Evolutionary conservation across 345 rosid genomes (phyloP).

Genomic region (Trapa bicornis): DNA sequence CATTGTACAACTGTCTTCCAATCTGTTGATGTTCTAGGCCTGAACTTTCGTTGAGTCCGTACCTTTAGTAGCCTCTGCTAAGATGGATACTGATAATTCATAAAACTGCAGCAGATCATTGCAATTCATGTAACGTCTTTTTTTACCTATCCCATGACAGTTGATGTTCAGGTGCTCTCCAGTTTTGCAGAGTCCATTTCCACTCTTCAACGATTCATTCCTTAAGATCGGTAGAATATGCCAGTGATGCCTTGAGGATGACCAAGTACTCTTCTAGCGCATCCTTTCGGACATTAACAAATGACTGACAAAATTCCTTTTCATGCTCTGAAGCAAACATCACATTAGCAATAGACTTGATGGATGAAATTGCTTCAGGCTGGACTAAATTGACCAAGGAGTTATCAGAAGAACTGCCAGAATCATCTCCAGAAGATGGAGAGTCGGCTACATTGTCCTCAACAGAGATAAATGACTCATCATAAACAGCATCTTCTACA

Average conservation of each 20-base stretch:
- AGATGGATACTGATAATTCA: neutral
- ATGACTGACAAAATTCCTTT: conserved; percentile 40
- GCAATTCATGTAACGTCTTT: neutral
- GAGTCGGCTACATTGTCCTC: conserved; percentile 35
- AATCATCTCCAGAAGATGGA: conserved; percentile 15
- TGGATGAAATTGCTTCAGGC: conserved; percentile 36
- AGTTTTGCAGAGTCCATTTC: too few relatives aligned
- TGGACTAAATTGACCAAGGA: conserved; percentile 31
- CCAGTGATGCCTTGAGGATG: conserved; percentile 16
- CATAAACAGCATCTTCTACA: conserved; percentile 25
- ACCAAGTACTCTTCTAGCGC: conserved; percentile 46
- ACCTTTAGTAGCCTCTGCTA: neutral
- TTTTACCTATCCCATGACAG: too few relatives aligned
- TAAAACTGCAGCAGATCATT: neutral
- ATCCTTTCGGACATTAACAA: conserved; percentile 31
- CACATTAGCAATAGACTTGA: conserved; percentile 49
- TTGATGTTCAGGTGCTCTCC: too few relatives aligned
- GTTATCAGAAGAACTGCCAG: conserved; percentile 13
- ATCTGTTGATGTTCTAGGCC: conserved; percentile 71
- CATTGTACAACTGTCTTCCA: conserved; percentile 58
- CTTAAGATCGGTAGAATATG: too few relatives aligned
- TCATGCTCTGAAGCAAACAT: conserved; percentile 55
- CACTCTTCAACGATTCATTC: too few relatives aligned
- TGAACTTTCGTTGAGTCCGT: neutral
- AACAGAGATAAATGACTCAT: conserved; percentile 48